phyloP scores from a whole-genome alignment of 345 rosid genomes.

The Linum usitatissimum region DNA sequence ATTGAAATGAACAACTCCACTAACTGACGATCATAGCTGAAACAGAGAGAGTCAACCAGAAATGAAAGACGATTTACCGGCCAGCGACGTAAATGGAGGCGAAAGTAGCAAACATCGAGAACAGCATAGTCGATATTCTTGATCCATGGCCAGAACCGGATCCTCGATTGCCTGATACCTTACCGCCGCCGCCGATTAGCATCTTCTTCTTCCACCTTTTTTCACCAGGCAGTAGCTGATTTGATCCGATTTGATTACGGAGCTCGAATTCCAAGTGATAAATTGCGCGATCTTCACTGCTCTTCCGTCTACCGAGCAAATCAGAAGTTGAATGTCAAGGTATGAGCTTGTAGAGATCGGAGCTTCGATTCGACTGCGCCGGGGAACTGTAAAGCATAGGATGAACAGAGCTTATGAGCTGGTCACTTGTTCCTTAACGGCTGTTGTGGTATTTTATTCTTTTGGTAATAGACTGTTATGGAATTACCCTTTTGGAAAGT shows the following conservation, averaged over 20 bases:
- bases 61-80: slow-evolving; percentile 6
- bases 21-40: neutral
- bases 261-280: neutral
- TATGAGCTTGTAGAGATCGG: too few relatives aligned
- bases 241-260: neutral
- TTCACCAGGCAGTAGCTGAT: neutral
- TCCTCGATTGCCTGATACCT: slow-evolving; percentile 36
- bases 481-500: too few relatives aligned
- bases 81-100: slow-evolving; percentile 24
- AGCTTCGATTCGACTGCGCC: too few relatives aligned
- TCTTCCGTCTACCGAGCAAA: neutral
- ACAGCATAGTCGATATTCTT: slow-evolving; percentile 45
- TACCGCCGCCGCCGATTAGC: slow-evolving; percentile 8
- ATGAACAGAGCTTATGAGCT: too few relatives aligned
- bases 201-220: neutral
- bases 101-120: slow-evolving; percentile 32
- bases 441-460: too few relatives aligned
- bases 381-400: too few relatives aligned
- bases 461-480: too few relatives aligned
- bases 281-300: neutral
- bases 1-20: neutral
- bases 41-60: neutral
- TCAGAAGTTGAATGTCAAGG: too few relatives aligned
- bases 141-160: slow-evolving; percentile 28
- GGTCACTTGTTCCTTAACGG: too few relatives aligned